Evolutionary conservation across 345 rosid species (phyloP).

Genomic region (Pseudoturritis turrita): DNA sequence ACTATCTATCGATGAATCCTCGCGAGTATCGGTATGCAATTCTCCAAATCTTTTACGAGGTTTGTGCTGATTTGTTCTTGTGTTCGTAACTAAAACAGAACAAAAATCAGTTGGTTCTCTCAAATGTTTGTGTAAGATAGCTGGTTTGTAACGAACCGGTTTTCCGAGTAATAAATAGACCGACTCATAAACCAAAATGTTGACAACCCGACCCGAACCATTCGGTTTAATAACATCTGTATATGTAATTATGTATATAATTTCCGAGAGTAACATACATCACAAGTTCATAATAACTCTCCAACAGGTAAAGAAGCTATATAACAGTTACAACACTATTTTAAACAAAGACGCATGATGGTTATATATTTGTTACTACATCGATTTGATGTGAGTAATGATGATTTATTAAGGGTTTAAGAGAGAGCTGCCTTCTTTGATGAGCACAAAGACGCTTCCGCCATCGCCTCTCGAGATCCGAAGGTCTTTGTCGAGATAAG

Average conservation of each 20-base stretch:
- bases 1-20: slow-evolving; percentile 74
- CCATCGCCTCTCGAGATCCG: slow-evolving; percentile 87
- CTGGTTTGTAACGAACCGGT: slow-evolving; percentile 1
- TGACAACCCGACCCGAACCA: not conserved
- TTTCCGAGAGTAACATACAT: not conserved
- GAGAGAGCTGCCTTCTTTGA: slow-evolving; percentile 81
- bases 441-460: slow-evolving; percentile 78
- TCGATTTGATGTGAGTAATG: not conserved
- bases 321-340: slow-evolving; percentile 18
- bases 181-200: not conserved
- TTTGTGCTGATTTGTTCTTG: slow-evolving; percentile 63
- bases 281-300: not conserved
- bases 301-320: not conserved
- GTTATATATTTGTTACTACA: not conserved
- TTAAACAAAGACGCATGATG: not conserved
- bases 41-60: slow-evolving; percentile 76
- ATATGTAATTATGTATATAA: not conserved
- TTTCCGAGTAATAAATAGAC: not conserved
- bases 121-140: slow-evolving; percentile 14
- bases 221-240: no score
- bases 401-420: slow-evolving; percentile 41
- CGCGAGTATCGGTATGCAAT: slow-evolving; percentile 54
- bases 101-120: slow-evolving; percentile 2
- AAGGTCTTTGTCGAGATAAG: slow-evolving; percentile 81
- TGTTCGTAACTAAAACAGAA: slow-evolving; percentile 33